Conservation (phyloP, 805 yeast genomes). For the Saturnispora hagleri region DNA sequence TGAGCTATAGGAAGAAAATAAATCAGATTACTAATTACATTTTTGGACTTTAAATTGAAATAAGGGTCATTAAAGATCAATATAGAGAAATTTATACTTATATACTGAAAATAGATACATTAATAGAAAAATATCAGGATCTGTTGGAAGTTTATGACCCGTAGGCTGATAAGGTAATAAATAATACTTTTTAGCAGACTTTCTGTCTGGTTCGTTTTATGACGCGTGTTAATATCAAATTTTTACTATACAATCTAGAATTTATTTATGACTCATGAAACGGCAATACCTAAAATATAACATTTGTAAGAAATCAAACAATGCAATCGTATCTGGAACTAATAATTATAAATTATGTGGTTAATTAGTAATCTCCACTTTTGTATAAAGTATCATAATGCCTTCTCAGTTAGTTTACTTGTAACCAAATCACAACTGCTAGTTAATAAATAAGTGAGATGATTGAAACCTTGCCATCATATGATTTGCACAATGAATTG, state of each 20-base stretch:
- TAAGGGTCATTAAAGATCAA: too few species aligned
- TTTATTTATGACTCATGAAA: not conserved
- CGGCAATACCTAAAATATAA: not conserved
- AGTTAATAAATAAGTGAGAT: not conserved
- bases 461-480: constrained; percentile 3
- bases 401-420: not conserved
- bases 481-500: not conserved
- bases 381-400: not conserved
- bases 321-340: not conserved
- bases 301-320: not conserved
- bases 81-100: too few species aligned
- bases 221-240: not conserved
- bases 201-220: not conserved
- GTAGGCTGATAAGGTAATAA: not conserved
- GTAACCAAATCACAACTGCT: not conserved
- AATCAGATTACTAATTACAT: not conserved
- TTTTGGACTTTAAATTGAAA: too few species aligned
- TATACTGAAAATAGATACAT: too few species aligned
- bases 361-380: not conserved
- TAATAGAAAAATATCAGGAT: too few species aligned
- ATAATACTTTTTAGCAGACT: not conserved
- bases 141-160: too few species aligned
- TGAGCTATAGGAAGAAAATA: not conserved
- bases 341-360: not conserved
- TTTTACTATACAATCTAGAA: not conserved